These are phyloP conservation scores for Linum usitatissimum DNA, from an alignment of 345 rosid genomes.

Conservation along the genomic window DNA sequence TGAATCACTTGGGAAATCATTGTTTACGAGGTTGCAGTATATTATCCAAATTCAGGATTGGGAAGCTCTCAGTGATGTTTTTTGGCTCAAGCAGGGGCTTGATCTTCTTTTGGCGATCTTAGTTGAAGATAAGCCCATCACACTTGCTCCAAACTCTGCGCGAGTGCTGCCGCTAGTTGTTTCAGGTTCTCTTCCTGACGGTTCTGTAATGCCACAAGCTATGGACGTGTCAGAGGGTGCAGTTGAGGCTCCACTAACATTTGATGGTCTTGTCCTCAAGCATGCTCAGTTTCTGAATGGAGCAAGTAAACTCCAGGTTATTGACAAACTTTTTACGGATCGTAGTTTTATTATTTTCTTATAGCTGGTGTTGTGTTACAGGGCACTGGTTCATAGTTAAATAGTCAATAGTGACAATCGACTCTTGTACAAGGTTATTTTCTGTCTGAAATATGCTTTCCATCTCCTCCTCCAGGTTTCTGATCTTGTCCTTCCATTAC, in stretches of 20 bases:
- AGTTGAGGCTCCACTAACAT: constrained; percentile 64
- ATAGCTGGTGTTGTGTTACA: not conserved
- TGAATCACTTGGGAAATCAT: constrained; percentile 63
- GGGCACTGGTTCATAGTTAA: not conserved
- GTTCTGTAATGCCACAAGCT: constrained; percentile 42
- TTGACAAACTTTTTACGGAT: constrained; percentile 12
- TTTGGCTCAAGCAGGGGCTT: constrained; percentile 99
- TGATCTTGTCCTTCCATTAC: constrained; percentile 79
- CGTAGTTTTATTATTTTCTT: not conserved
- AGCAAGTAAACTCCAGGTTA: constrained; percentile 87
- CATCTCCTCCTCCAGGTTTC: constrained; percentile 42
- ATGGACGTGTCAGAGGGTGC: constrained; percentile 51
- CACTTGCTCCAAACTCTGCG: constrained; percentile 94
- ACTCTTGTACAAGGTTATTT: not conserved
- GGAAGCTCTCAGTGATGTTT: constrained; percentile 98
- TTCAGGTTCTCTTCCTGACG: constrained; percentile 48
- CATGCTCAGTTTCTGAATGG: constrained; percentile 81
- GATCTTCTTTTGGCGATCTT: constrained; percentile 90
- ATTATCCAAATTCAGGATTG: constrained; percentile 88
- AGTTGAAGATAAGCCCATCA: constrained; percentile 80
- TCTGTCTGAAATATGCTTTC: not conserved
- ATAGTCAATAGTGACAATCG: not conserved
- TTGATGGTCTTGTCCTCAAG: constrained; percentile 72
- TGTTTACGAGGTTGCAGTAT: constrained; percentile 73
- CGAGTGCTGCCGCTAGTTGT: constrained; percentile 57